Base-by-base conservation (phyloP, 2,329 filamentous ascomycete genomes). In the Metarhizium album region DNA sequence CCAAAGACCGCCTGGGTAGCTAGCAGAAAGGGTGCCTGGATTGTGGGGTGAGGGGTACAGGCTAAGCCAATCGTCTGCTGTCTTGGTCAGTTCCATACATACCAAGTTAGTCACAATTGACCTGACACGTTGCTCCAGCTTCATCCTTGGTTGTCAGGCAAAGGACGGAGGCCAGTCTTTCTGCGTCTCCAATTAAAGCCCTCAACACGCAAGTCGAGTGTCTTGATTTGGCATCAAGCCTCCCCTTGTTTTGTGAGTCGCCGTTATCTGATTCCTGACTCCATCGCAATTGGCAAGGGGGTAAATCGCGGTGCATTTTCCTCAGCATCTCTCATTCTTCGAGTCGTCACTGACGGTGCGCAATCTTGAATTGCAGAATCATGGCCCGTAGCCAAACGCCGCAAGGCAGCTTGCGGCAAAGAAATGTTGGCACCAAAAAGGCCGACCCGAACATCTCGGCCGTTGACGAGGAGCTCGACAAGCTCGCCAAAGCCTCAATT, bases 381-480 rank as follows among this genome's bases (percentile, higher is more conserved):
- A 77, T 77, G 74, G 70, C 69, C 59, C 65, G 69, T 59, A 69
- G 69, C 61, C 63, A 73, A 57, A 71, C 74, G 65, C 73, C 76
- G 59, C 77, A 79, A 69, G 76, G 74, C 66, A 74, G 71, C 65
- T 66, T 82, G 71, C 79, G 79, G 67, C 79, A 82, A 65, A 73
- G 79, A 59, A 80, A 76, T 60, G 71, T 74, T 54, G 65, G 72
- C 53, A 65, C 70, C 54, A 78, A 79, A 62, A 78, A 77, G 64
- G 55, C 69, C 68, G 59, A 71, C 59, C 51, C 66, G 57, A 46
- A 60, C 64, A 54, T 61, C 51, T 61, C 65, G 65, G 59, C 65
- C 56, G 54, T 68, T 35, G 74, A 78, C 50, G 61, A 63, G 46
- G 76, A 79, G 54, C 66, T 76, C 58, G 77, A 82, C 59, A 72